phyloP scores from a whole-genome alignment of 2,329 filamentous ascomycete species.

The Cordyceps pruinosa region DNA sequence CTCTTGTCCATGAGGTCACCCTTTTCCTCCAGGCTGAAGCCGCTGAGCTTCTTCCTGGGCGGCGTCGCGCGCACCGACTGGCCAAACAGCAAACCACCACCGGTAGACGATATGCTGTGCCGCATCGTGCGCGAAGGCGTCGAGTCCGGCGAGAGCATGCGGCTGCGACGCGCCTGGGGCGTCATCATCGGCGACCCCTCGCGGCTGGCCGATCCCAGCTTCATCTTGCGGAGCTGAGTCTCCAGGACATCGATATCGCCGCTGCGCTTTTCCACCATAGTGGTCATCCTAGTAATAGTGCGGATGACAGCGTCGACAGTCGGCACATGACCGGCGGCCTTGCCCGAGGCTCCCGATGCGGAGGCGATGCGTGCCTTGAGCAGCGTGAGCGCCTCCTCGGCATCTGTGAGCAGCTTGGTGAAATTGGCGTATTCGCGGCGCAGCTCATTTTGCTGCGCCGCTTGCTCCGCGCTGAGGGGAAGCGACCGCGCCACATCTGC shows the following conservation, averaged over 20 bases:
- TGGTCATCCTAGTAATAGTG: conserved; percentile 88
- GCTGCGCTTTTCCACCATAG: conserved; percentile 84
- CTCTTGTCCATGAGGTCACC: conserved; percentile 46
- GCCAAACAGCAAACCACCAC: conserved; percentile 33
- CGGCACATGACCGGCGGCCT: conserved; percentile 49
- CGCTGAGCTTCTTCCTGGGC: conserved; percentile 55
- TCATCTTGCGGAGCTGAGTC: conserved; percentile 71
- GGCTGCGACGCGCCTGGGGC: conserved; percentile 30
- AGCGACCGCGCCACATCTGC: conserved; percentile 58
- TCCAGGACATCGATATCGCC: conserved; percentile 88
- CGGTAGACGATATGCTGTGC: conserved; percentile 27
- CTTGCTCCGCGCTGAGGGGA: conserved; percentile 77
- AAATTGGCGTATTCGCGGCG: conserved; percentile 68
- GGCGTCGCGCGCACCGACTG: conserved; percentile 35
- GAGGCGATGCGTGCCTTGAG: conserved; percentile 71
- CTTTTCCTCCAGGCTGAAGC: conserved; percentile 55
- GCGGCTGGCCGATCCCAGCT: conserved; percentile 40
- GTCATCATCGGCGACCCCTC: conserved; percentile 37
- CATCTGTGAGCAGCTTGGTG: conserved; percentile 65
- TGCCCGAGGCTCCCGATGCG: conserved; percentile 43
- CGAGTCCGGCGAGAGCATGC: conserved; percentile 38
- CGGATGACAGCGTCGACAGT: conserved; percentile 88
- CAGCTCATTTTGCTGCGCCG: conserved; percentile 75
- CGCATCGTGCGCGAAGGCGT: conserved; percentile 36
- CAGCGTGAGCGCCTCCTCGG: conserved; percentile 72